phyloP scores from a whole-genome alignment of 495 filamentous ascomycete species.

The Xylaria intraflava region DNA sequence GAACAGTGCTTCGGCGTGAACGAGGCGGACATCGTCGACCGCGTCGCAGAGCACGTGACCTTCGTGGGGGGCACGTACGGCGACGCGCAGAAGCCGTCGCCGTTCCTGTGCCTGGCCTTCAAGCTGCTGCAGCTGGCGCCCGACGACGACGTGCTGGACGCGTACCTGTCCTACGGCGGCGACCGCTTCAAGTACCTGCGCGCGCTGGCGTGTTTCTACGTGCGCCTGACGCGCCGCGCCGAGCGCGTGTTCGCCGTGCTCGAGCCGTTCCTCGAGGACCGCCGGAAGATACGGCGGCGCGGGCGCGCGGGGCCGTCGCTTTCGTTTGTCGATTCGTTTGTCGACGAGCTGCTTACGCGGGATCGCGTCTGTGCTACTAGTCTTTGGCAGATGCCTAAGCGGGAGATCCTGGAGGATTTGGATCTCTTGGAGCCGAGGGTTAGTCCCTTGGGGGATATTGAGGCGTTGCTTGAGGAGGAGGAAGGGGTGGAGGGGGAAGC shows the following conservation, averaged over 20 bases:
- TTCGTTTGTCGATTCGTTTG: slow-evolving; percentile 85
- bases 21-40: slow-evolving; percentile 77
- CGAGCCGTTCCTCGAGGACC: slow-evolving; percentile 79
- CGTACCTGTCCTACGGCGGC: slow-evolving; percentile 66
- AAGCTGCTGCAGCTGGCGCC: slow-evolving; percentile 90
- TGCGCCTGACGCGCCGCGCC: slow-evolving; percentile 79
- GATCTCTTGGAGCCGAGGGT: slow-evolving; percentile 79
- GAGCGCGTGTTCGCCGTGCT: slow-evolving; percentile 72
- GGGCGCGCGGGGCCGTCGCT: slow-evolving; percentile 64
- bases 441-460: slow-evolving; percentile 80
- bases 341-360: slow-evolving; percentile 86
- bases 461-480: slow-evolving; percentile 68
- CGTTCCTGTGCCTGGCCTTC: slow-evolving; percentile 91
- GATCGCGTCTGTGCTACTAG: slow-evolving; percentile 87
- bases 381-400: slow-evolving; percentile 81
- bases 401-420: slow-evolving; percentile 81
- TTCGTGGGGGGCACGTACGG: slow-evolving; percentile 83
- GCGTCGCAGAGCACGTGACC: slow-evolving; percentile 72
- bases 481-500: slow-evolving; percentile 36
- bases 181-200: slow-evolving; percentile 86
- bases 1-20: slow-evolving; percentile 97
- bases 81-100: slow-evolving; percentile 69
- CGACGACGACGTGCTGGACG: slow-evolving; percentile 65
- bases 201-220: slow-evolving; percentile 83
- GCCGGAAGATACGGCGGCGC: slow-evolving; percentile 71